Conservation (phyloP, 257 asterid species). For the Solanum peruvianum region DNA sequence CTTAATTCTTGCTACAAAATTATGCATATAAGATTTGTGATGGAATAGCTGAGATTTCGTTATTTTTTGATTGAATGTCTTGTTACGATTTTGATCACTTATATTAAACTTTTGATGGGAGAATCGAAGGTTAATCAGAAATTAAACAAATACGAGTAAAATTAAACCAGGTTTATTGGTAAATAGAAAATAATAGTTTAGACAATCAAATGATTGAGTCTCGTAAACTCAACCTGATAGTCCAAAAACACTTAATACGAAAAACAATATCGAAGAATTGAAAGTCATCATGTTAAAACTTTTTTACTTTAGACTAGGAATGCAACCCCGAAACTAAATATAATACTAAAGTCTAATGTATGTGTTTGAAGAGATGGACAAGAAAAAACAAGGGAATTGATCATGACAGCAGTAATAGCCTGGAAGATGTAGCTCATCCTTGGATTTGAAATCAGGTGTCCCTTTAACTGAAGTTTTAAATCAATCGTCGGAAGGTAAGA, state of each 20-base stretch:
- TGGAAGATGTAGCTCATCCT: too few relatives aligned
- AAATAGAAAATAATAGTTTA: too few relatives aligned
- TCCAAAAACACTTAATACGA: not conserved
- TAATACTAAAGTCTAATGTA: not conserved
- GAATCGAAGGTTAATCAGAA: not conserved
- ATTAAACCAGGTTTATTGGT: too few relatives aligned
- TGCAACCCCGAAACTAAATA: too few relatives aligned
- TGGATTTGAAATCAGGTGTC: not conserved
- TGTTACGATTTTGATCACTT: too few relatives aligned
- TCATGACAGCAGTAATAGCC: too few relatives aligned
- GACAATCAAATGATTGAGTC: not conserved
- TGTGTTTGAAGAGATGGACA: not conserved
- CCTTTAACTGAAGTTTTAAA: not conserved
- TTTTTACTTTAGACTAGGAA: too few relatives aligned
- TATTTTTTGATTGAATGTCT: too few relatives aligned
- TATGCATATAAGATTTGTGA: not conserved
- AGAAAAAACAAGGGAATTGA: too few relatives aligned
- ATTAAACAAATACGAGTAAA: too few relatives aligned
- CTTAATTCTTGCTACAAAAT: not conserved
- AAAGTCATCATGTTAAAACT: too few relatives aligned
- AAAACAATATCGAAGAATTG: not conserved
- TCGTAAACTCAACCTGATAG: not conserved
- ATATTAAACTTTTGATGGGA: not conserved
- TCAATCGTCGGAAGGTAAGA: fast-evolving
- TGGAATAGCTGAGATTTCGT: not conserved